Evolutionary conservation across 257 asterid genomes (phyloP).

Genomic region (Salvia rosmarinus): DNA sequence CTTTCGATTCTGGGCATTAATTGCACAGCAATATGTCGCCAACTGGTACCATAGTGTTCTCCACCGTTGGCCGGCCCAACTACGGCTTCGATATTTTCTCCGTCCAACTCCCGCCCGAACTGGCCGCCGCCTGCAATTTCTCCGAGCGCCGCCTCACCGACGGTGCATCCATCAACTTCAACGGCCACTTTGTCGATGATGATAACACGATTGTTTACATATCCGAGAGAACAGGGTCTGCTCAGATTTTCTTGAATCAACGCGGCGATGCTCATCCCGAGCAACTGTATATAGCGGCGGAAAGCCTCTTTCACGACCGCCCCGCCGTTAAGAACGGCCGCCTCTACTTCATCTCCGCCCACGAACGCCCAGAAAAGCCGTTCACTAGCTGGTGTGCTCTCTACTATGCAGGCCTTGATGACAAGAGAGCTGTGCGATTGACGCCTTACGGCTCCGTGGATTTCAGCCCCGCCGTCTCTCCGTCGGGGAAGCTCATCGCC

Average conservation of each 20-base stretch:
- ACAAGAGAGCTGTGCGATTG: conserved; percentile 37
- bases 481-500: conserved; percentile 64
- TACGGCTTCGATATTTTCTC: conserved; percentile 85
- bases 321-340: conserved; percentile 51
- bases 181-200: conserved; percentile 65
- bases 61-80: conserved; percentile 61
- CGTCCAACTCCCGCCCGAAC: conserved; percentile 46
- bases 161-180: conserved; percentile 61
- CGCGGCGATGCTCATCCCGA: conserved; percentile 30
- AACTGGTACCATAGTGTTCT: conserved; percentile 64
- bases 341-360: conserved; percentile 69
- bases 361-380: conserved; percentile 50
- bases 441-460: conserved; percentile 66
- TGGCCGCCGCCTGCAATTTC: neutral
- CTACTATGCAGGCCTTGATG: conserved; percentile 42
- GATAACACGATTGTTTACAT: conserved; percentile 49
- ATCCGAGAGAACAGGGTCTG: conserved; percentile 70
- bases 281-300: conserved; percentile 43
- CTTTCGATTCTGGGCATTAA: too few relatives aligned
- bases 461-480: conserved; percentile 72
- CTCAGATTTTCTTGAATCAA: conserved; percentile 51
- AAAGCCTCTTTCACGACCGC: conserved; percentile 71
- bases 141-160: conserved; percentile 68
- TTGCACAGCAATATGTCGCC: conserved; percentile 49
- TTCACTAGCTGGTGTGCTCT: conserved; percentile 71